phyloP scores from a whole-genome alignment of 768 basidiomycete genomes.

The Podaxis carcinomalis region DNA sequence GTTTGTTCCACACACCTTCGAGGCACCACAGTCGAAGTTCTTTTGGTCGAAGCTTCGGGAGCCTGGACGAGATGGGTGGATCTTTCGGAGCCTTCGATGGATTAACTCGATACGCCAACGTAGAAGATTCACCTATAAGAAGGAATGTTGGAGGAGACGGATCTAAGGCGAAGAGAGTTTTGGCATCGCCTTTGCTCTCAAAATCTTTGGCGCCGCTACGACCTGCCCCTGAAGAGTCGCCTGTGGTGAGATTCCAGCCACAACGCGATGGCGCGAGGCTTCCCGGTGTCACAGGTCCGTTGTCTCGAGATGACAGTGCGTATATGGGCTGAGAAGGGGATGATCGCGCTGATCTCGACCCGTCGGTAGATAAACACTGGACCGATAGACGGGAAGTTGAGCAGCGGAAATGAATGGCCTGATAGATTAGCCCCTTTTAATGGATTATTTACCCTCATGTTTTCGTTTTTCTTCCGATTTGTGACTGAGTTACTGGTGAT shows the following conservation, averaged over 20 bases:
- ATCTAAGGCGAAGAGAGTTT: neutral
- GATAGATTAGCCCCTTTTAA: conserved; percentile 8
- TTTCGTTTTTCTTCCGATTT: neutral
- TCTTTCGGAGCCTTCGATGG: conserved; percentile 13
- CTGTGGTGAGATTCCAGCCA: conserved; percentile 9
- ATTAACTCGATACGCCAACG: neutral
- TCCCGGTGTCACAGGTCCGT: neutral
- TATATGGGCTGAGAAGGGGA: neutral
- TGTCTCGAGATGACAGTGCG: conserved; percentile 1
- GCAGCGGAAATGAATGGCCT: neutral
- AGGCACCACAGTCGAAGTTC: conserved; percentile 27
- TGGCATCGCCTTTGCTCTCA: neutral
- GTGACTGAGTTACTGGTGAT: neutral
- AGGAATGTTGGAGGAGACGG: neutral
- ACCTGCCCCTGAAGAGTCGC: conserved; percentile 12
- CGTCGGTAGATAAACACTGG: neutral
- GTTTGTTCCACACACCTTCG: conserved; percentile 52
- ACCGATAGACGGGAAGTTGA: neutral
- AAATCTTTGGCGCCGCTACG: neutral
- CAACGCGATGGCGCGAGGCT: neutral
- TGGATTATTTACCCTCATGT: neutral
- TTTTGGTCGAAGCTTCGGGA: conserved; percentile 25
- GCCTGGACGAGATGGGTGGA: conserved; percentile 27
- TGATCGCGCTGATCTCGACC: neutral
- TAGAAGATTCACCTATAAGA: conserved; percentile 9